Percentiles rank a stretch among this genome's conserved stretches.
Evolutionary conservation across 2,329 filamentous ascomycete species (phyloP).

Genomic region (Lachnellula willkommii): DNA sequence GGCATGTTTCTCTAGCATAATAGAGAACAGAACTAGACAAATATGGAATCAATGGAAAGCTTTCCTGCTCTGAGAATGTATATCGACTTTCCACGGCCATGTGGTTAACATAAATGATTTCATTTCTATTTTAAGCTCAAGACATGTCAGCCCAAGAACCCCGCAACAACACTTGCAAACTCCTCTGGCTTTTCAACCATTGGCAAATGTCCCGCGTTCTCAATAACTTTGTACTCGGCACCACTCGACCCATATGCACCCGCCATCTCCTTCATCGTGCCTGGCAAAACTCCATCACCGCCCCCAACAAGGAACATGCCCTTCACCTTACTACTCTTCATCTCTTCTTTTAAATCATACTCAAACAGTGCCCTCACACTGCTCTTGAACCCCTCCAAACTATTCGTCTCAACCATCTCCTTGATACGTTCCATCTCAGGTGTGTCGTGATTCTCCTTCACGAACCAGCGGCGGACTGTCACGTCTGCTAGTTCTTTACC

Average conservation of each 20-base stretch:
- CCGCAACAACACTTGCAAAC: conserved; percentile 59
- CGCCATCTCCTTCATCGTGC: conserved; percentile 73
- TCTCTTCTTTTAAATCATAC: conserved; percentile 58
- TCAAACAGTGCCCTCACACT: conserved; percentile 66
- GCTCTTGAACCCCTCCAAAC: conserved; percentile 62
- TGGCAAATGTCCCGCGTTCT: conserved; percentile 71
- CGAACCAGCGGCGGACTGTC: conserved; percentile 75
- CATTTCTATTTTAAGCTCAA: too few species aligned
- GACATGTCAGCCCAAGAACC: conserved; percentile 41
- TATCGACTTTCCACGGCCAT: too few species aligned
- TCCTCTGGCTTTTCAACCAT: conserved; percentile 71
- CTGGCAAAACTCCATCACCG: conserved; percentile 67
- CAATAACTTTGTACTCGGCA: conserved; percentile 58
- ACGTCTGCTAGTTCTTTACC: conserved; percentile 58
- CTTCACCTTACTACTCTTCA: conserved; percentile 50
- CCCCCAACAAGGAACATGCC: conserved; percentile 68
- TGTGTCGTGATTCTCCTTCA: conserved; percentile 50
- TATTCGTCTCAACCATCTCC: conserved; percentile 64
- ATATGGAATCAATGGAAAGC: too few species aligned
- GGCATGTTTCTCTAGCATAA: too few species aligned
- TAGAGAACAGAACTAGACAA: too few species aligned
- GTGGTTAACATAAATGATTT: too few species aligned
- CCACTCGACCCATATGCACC: conserved; percentile 49
- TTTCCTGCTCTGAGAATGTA: too few species aligned
- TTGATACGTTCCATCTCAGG: conserved; percentile 51